phyloP scores from a whole-genome alignment of 495 filamentous ascomycete genomes.

The Pseudomonodictys pantanalensis region DNA sequence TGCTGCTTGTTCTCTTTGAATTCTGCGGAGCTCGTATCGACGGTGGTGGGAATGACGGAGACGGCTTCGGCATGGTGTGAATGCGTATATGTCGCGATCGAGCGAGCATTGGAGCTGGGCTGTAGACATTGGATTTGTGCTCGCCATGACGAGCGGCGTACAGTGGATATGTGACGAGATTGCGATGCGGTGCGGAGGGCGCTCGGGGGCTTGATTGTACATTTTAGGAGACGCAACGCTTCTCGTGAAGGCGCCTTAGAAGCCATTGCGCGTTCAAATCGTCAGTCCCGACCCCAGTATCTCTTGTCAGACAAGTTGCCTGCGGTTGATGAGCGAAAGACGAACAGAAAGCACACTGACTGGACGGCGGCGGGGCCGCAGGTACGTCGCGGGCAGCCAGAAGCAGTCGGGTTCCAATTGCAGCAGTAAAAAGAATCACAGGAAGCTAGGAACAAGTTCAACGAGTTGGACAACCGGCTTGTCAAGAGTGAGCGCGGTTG shows the following conservation, averaged over 20 bases:
- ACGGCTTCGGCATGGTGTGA: slow-evolving; percentile 58
- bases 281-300: too few species aligned
- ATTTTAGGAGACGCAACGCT: slow-evolving; percentile 15
- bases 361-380: too few species aligned
- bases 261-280: slow-evolving; percentile 13
- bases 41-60: slow-evolving; percentile 69
- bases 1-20: slow-evolving; percentile 78
- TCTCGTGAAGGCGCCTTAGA: slow-evolving; percentile 20
- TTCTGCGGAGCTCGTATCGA: slow-evolving; percentile 74
- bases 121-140: slow-evolving; percentile 8
- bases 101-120: slow-evolving; percentile 16
- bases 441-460: too few species aligned
- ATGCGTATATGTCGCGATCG: slow-evolving; percentile 46
- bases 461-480: too few species aligned
- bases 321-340: too few species aligned
- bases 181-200: neutral
- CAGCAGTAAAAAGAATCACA: too few species aligned
- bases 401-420: too few species aligned
- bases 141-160: neutral
- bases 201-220: slow-evolving; percentile 2
- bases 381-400: too few species aligned
- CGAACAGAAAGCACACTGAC: too few species aligned
- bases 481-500: too few species aligned
- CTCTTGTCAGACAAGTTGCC: too few species aligned
- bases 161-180: neutral